Evolutionary conservation across 768 basidiomycete species (phyloP), one percentile per base, ranked within the genome.

Genomic region (Auriculariales sp.): DNA sequence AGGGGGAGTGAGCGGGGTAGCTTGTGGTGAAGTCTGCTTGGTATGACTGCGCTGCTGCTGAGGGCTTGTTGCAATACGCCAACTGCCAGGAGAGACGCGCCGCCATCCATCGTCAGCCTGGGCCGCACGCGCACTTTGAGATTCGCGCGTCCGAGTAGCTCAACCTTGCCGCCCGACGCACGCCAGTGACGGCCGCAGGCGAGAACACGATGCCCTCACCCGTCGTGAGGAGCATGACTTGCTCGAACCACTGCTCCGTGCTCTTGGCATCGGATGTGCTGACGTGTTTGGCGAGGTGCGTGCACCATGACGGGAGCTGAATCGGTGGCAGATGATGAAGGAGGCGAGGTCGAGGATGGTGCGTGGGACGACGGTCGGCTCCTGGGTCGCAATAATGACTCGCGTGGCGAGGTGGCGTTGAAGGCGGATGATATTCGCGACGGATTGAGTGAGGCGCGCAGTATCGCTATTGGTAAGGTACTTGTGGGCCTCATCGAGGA

Each of bases 401-500:
- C 83, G 71, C 77, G 83, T 82, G n/a, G 74, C 79, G 4, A 81
- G 62, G 58, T 86, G 83, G 1, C 83, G 73, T 54, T 83, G 81
- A 56, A 84, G 79, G 0, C 83, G 70, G 19, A 78, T 75, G 6
- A 84, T 63, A 9, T 72, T 71, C 17, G 80, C 58, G 14, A 86
- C 60, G 6, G 75, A 67, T 17, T 73, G 72, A 0, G 80, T 79
- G 0, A 86, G 67, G 0, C 79, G 78, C 0, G 71, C 66, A 0
- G 72, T 62, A 29, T 64, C 70, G 24, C 62, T 66, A 0, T 67
- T 58, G 1, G 78, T 74, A 0, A 85, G 67, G 55, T 86, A 83
- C 81, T 83, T 85, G 55, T 86, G 83, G 0, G 83, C 83, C 52
- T 86, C 83, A 42, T 86, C 83, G 0, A 85, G 77, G 0, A 86